Conservation (phyloP, 2,329 filamentous ascomycete genomes). For the Talaromyces piceae region DNA sequence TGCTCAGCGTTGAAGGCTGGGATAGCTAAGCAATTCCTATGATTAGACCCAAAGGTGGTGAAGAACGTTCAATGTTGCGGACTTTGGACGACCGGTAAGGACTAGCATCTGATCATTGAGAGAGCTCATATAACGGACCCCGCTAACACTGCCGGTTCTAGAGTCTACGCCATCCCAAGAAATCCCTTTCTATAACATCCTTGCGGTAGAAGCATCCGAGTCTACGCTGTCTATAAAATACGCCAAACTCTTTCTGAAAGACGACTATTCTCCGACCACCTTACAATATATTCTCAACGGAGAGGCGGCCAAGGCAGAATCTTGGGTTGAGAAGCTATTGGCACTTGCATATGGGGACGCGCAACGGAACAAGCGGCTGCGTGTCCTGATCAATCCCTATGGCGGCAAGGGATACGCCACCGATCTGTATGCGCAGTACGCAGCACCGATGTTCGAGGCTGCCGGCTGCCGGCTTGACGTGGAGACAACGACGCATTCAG, state of each 20-base stretch:
- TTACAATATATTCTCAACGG: constrained; percentile 55
- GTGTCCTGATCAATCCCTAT: constrained; percentile 84
- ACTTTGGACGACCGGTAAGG: constrained; percentile 5
- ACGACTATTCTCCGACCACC: constrained; percentile 52
- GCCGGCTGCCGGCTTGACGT: constrained; percentile 71
- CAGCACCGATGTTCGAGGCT: constrained; percentile 74
- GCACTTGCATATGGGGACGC: constrained; percentile 62
- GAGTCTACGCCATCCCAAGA: constrained; percentile 43
- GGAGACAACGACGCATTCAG: constrained; percentile 60
- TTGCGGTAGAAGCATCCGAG: constrained; percentile 65
- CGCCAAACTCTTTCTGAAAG: constrained; percentile 54
- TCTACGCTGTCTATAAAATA: constrained; percentile 64
- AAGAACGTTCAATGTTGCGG: constrained; percentile 10
- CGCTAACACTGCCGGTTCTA: constrained; percentile 4
- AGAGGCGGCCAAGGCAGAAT: constrained; percentile 43
- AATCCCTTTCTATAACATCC: constrained; percentile 74
- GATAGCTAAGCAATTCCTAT: no score
- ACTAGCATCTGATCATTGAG: not conserved
- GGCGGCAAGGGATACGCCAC: constrained; percentile 73
- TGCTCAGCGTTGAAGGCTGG: no score
- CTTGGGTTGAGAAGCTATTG: constrained; percentile 60
- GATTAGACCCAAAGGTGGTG: constrained; percentile 7
- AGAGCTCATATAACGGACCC: no score
- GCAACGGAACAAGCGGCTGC: constrained; percentile 66
- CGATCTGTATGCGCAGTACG: constrained; percentile 65